Percentiles rank a stretch among this genome's conserved stretches.
Conservation (phyloP, 208 protist genomes). For the Leishmania arabica region DNA sequence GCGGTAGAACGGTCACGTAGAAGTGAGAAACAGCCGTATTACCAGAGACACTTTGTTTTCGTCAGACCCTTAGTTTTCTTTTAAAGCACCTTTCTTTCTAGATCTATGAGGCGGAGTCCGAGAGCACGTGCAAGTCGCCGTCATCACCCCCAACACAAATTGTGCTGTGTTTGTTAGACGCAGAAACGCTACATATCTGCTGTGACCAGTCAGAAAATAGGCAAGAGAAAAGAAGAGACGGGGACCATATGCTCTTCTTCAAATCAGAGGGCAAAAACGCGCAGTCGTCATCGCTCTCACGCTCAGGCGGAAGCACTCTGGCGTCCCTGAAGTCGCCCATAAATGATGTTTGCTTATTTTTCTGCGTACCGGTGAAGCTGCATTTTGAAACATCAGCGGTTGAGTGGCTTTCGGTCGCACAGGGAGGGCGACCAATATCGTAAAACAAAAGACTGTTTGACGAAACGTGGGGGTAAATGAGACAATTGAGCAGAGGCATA, state of each 20-base stretch:
- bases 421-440: conserved; percentile 6
- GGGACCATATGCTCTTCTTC: neutral
- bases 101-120: conserved; percentile 3
- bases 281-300: neutral
- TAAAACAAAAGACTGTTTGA: conserved; percentile 39
- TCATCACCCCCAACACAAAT: conserved; percentile 30
- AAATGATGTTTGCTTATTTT: neutral
- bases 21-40: neutral
- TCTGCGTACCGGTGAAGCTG: neutral
- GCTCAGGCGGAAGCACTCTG: neutral
- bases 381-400: neutral
- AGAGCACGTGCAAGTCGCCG: conserved; percentile 17
- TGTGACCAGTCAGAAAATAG: conserved; percentile 21
- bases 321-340: neutral
- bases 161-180: neutral
- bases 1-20: too few species aligned
- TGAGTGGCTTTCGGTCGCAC: neutral
- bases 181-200: conserved; percentile 30
- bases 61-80: neutral
- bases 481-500: conserved; percentile 25
- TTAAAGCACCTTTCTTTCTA: neutral
- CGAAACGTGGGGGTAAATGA: conserved; percentile 48
- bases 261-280: neutral
- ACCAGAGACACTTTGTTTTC: neutral
- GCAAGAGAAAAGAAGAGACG: conserved; percentile 12